These are phyloP conservation scores for Mortierella sp. DNA, from an alignment of 371 early-diverging fungal genomes.

Conservation along the genomic window DNA sequence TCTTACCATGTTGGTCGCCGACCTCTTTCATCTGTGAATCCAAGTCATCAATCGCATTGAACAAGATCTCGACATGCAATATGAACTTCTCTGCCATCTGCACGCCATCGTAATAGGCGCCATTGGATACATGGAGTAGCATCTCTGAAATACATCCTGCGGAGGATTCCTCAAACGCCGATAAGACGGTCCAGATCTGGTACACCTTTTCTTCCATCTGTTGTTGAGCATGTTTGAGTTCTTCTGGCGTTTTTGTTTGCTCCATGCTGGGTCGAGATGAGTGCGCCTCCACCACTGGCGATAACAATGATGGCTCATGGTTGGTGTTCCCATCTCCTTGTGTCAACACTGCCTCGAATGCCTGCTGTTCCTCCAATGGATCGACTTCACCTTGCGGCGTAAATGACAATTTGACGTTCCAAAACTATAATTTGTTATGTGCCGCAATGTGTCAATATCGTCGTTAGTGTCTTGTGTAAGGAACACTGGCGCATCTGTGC, in stretches of 20 bases:
- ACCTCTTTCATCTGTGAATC: conserved; percentile 69
- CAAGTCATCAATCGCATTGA: conserved; percentile 88
- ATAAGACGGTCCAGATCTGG: conserved; percentile 91
- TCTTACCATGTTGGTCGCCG: conserved; percentile 62
- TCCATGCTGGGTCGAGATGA: conserved; percentile 29
- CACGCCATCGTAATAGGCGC: conserved; percentile 84
- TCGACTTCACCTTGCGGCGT: conserved; percentile 30
- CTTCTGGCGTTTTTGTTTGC: conserved; percentile 55
- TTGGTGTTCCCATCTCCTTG: conserved; percentile 10
- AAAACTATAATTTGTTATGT: conserved; percentile 64
- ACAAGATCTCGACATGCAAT: conserved; percentile 92
- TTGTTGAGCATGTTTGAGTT: conserved; percentile 65
- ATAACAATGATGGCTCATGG: background rate
- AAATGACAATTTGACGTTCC: conserved; percentile 76
- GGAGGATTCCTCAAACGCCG: conserved; percentile 96
- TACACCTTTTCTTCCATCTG: conserved; percentile 88
- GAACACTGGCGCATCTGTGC: background rate
- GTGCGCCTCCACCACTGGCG: background rate
- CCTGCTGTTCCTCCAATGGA: conserved; percentile 2
- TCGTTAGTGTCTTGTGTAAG: background rate
- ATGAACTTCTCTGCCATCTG: conserved; percentile 93
- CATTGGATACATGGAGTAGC: conserved; percentile 91
- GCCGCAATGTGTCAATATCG: background rate
- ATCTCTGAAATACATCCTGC: conserved; percentile 98
- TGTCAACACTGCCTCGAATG: background rate